These are phyloP conservation scores for Botrytis porri DNA, from an alignment of 2,329 filamentous ascomycete species.

Conservation along the genomic window DNA sequence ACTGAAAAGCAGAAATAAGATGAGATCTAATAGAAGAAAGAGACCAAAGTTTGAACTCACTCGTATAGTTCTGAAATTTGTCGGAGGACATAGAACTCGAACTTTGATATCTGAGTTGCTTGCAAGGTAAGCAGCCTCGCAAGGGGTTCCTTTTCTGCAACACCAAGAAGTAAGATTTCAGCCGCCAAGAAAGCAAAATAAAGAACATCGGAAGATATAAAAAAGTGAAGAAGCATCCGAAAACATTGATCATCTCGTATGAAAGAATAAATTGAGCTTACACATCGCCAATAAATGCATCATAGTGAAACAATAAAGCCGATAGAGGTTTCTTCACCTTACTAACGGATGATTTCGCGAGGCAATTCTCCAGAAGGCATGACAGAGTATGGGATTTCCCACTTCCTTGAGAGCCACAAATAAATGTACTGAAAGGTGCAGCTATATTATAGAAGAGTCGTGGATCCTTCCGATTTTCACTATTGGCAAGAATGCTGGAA, in stretches of 20 bases:
- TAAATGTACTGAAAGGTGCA: slow-evolving; percentile 56
- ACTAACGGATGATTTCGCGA: slow-evolving; percentile 42
- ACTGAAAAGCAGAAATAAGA: not conserved
- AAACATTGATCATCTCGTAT: fast-evolving
- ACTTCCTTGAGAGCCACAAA: slow-evolving; percentile 61
- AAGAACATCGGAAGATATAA: not conserved
- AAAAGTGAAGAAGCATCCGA: not conserved
- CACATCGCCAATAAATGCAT: slow-evolving; percentile 28
- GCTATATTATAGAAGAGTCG: slow-evolving; percentile 51
- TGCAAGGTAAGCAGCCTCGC: slow-evolving; percentile 56
- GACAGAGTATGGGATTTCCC: slow-evolving; percentile 61
- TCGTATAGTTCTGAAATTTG: slow-evolving; percentile 44
- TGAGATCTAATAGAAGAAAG: not conserved
- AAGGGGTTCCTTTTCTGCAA: slow-evolving; percentile 35
- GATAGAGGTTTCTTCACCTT: slow-evolving; percentile 47
- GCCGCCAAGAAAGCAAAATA: not conserved
- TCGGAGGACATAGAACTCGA: slow-evolving; percentile 50
- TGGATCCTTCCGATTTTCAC: slow-evolving; percentile 24
- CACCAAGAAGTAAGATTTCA: not conserved
- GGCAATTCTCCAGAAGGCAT: slow-evolving; percentile 51
- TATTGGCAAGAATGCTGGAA: not conserved
- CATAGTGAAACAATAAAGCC: slow-evolving; percentile 56
- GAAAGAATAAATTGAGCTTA: not conserved
- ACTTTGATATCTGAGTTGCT: slow-evolving; percentile 46
- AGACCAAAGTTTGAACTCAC: slow-evolving; percentile 13